Percentiles rank a stretch among this genome's conserved stretches.
Conservation (phyloP, 2,329 filamentous ascomycete species). For the Penicillium polonicum region DNA sequence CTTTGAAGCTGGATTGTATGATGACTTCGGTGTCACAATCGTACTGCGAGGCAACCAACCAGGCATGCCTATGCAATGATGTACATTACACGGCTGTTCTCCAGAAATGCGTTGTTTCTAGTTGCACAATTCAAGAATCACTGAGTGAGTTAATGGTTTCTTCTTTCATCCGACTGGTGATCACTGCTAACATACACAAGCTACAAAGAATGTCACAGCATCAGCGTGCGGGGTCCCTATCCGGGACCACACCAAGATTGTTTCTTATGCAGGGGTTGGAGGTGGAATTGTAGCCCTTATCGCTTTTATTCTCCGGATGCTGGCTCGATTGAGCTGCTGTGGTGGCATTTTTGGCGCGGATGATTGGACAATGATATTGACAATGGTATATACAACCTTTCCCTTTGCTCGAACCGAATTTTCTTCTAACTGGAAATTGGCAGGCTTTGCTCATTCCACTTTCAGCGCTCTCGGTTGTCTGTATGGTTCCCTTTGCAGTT, state of each 20-base stretch:
- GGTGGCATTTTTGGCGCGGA: slow-evolving; percentile 43
- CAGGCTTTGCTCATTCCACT: slow-evolving; percentile 25
- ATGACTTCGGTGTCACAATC: slow-evolving; percentile 32
- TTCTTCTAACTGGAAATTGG: background rate
- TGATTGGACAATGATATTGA: slow-evolving; percentile 39
- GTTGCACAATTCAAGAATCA: slow-evolving; percentile 40
- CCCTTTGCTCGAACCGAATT: background rate
- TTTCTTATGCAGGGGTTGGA: slow-evolving; percentile 35
- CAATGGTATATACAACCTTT: slow-evolving; percentile 26
- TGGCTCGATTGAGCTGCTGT: slow-evolving; percentile 37
- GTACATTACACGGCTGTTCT: slow-evolving; percentile 32
- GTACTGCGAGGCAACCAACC: slow-evolving; percentile 38
- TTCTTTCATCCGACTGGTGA: background rate
- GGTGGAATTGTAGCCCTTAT: slow-evolving; percentile 37
- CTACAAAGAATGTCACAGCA: slow-evolving; percentile 44
- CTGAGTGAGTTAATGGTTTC: slow-evolving; percentile 29
- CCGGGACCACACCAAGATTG: slow-evolving; percentile 33
- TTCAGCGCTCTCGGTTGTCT: slow-evolving; percentile 26
- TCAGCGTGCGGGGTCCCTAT: slow-evolving; percentile 41
- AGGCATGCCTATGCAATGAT: slow-evolving; percentile 44
- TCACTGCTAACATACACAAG: slow-evolving; percentile 23
- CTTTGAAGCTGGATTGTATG: slow-evolving; percentile 26
- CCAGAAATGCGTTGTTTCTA: slow-evolving; percentile 34
- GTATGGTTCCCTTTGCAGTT: slow-evolving; percentile 16
- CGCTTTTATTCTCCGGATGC: slow-evolving; percentile 37